Percentiles rank a stretch among this genome's conserved stretches.
These are phyloP conservation scores for Alloteropsis semialata DNA, from an alignment of 176 grass and related monocot species.

Conservation along the genomic window DNA sequence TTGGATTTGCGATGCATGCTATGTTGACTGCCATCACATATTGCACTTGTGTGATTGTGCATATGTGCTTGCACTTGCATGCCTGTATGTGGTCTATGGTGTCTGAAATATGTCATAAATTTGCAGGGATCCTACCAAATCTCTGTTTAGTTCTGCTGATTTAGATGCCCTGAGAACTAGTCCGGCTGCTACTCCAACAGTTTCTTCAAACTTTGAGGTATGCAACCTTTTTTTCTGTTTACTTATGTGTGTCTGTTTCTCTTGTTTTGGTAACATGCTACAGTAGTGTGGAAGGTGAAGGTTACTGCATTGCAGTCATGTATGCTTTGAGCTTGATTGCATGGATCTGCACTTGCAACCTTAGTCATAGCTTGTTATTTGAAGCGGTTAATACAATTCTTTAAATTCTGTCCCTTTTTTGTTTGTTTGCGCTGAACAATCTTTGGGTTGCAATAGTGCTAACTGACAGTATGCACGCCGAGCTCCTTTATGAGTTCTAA, in stretches of 20 bases:
- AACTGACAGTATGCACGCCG: not conserved
- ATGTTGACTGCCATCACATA: constrained; percentile 17
- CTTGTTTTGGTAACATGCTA: constrained; percentile 7
- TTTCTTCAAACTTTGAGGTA: constrained; percentile 96
- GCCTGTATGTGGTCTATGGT: not conserved
- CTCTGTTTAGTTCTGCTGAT: constrained; percentile 44
- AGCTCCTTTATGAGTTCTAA: constrained; percentile 11
- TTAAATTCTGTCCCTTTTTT: not conserved
- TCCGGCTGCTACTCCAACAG: constrained; percentile 54
- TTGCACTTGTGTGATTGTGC: constrained; percentile 13
- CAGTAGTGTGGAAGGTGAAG: not conserved
- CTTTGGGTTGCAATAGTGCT: not conserved
- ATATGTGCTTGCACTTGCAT: not conserved
- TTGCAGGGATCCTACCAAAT: constrained; percentile 71
- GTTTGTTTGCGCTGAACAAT: not conserved
- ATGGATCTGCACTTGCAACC: not conserved
- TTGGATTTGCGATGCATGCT: constrained; percentile 26
- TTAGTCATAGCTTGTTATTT: constrained; percentile 4
- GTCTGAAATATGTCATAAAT: constrained; percentile 35
- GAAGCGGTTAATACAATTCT: not conserved
- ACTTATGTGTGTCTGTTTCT: constrained; percentile 31
- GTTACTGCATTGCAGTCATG: not conserved
- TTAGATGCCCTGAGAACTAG: constrained; percentile 69
- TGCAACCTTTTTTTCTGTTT: not conserved
- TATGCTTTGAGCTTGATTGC: constrained; percentile 20